Evolutionary conservation across 768 basidiomycete genomes (phyloP).

Genomic region (Panus rudis): DNA sequence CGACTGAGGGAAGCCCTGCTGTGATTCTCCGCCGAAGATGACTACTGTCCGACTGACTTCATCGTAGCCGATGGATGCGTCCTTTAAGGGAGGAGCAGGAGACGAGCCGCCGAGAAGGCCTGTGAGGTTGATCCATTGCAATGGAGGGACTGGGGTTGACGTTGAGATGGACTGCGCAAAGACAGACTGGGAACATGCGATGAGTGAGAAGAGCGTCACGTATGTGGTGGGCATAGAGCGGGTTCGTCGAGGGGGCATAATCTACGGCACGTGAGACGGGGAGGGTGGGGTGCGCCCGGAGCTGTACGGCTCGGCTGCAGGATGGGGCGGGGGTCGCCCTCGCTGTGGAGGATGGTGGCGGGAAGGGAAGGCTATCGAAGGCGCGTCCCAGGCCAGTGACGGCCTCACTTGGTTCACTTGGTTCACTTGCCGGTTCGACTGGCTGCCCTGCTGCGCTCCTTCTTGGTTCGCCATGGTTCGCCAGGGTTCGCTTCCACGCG

Average conservation of each 20-base stretch:
- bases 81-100: slow-evolving; percentile 56
- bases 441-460: too few relatives aligned
- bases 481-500: too few relatives aligned
- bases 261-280: too few relatives aligned
- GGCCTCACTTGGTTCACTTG: too few relatives aligned
- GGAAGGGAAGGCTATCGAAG: too few relatives aligned
- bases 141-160: slow-evolving; percentile 47
- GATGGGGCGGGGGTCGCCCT: too few relatives aligned
- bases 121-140: slow-evolving; percentile 70
- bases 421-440: too few relatives aligned
- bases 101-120: slow-evolving; percentile 45
- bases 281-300: slow-evolving; percentile 17
- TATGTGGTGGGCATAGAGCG: slow-evolving; percentile 7
- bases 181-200: slow-evolving; percentile 15
- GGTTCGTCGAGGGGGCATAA: slow-evolving; percentile 1
- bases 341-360: too few relatives aligned
- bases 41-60: slow-evolving; percentile 47
- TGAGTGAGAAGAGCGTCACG: slow-evolving; percentile 22
- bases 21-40: slow-evolving; percentile 72
- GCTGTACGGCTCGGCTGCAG: too few relatives aligned
- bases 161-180: slow-evolving; percentile 46
- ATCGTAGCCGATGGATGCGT: slow-evolving; percentile 60
- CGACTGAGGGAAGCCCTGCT: slow-evolving; percentile 52
- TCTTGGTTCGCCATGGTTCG: too few relatives aligned
- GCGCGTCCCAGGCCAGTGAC: too few relatives aligned